Evolutionary conservation across 306 rosid species (phyloP), one percentile per base, ranked within the genome.

Genomic region (Prunus armeniaca): DNA sequence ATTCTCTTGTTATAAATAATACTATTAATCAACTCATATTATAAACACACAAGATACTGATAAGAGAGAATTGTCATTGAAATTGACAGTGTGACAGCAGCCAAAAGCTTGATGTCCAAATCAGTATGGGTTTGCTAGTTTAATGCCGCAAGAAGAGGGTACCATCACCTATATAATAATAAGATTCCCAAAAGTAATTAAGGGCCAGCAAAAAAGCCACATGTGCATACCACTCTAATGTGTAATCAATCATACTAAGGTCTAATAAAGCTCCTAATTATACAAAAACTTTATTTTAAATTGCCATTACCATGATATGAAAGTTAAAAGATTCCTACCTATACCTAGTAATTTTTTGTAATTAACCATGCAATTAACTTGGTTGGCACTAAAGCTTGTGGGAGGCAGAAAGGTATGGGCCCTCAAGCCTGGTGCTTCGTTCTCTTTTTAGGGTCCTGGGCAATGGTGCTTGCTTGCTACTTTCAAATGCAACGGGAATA

Each of bases 391-490:
- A 56, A 72, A 58, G 20, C 15, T 62, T 58, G 18, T 68, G 66
- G 76, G 82, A 79, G 72, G 84, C 91, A 84, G 84, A 90, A 81
- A 87, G 87, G 87, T 65, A 92, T 87, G 93, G 97, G 91, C 54
- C 96, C 85, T 69, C 67, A 9, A 78, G 25, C 67, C 18, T n/a
- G 69, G n/a, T 27, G 78, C 60, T 61, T 66, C 50, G 46, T 77
- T 70, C 80, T 78, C 92, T 71, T 87, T 86, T 60, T 62, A 76
- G 79, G 81, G 78, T 69, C 73, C 77, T 81, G 88, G 66, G 84
- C 88, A 80, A 76, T 69, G 83, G 57, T 83, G 97, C 95, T 75
- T 86, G 79, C 91, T 79, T 86, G 79, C 91, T 92, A 89, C 90
- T 84, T 60, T 78, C 82, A 74, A 15, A 78, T 32, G 38, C 0